These are phyloP conservation scores for Clitopilus hobsonii DNA, from an alignment of 768 basidiomycete genomes.

Conservation along the genomic window DNA sequence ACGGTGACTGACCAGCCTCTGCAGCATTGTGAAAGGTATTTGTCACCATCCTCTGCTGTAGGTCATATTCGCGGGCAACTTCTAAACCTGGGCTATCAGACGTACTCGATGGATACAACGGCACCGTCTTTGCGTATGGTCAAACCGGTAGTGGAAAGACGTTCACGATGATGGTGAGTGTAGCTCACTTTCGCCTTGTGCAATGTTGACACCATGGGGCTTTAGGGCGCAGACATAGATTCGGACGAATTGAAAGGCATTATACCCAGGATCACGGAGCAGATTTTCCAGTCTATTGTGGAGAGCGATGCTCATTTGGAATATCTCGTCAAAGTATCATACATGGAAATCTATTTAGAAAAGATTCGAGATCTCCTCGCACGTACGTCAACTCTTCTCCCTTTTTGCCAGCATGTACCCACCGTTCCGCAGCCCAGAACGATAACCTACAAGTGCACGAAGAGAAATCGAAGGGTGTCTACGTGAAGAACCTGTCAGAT, in stretches of 20 bases:
- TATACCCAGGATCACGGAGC: slow-evolving; percentile 97
- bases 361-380: slow-evolving; percentile 91
- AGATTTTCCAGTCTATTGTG: slow-evolving; percentile 97
- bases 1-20: slow-evolving; percentile 16
- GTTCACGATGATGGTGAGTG: slow-evolving; percentile 93
- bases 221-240: slow-evolving; percentile 95
- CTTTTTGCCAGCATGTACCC: slow-evolving; percentile 1
- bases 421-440: slow-evolving; percentile 67
- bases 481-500: slow-evolving; percentile 95
- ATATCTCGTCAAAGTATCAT: slow-evolving; percentile 98
- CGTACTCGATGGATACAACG: slow-evolving; percentile 98
- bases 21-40: slow-evolving; percentile 85
- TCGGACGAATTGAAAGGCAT: slow-evolving; percentile 90
- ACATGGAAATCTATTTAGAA: slow-evolving; percentile 99
- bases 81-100: slow-evolving; percentile 43
- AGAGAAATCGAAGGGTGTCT: slow-evolving; percentile 95
- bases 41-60: too few relatives aligned
- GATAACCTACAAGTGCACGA: slow-evolving; percentile 99
- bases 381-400: slow-evolving; percentile 54
- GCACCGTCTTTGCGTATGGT: slow-evolving; percentile 87
- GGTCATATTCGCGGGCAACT: too few relatives aligned
- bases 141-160: slow-evolving; percentile 89
- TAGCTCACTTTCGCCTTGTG: slow-evolving; percentile 6
- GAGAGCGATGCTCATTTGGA: slow-evolving; percentile 93
- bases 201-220: slow-evolving; percentile 8